Base-by-base conservation (phyloP, 192 early-diverging fungal species). In the Pilobolus umbonatus region DNA sequence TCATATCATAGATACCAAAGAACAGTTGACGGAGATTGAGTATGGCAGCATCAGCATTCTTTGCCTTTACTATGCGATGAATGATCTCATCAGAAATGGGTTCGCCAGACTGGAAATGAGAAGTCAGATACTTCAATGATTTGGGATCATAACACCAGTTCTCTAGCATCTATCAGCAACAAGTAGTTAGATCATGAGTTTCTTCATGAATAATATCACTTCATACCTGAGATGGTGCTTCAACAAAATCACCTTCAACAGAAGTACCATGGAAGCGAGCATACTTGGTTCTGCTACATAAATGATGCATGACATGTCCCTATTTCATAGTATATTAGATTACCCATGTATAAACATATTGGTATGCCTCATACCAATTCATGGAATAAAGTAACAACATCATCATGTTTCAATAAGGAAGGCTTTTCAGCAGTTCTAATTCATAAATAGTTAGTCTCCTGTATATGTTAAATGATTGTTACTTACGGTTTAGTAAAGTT, bases 181-280 rank as follows among this genome's bases (percentile, higher is more conserved):
- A 42, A 22, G 3, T 52, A 5, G 28, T 19, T 34, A 28, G 9
- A 21, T 54, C 0, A 31, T 54, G 3, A 30, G 15, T 17, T 17
- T 10, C 12, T 14, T 48, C 15, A 21, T 31, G 30, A 8, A 24
- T 12, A 32, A 4, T 14, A 21, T 52, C 30, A 24, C 17, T 36
- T 8, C 35, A 34, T 63, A 69, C 67, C 54, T 92, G 89, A 26
- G 85, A 86, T 14, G 92, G 92, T 24, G 87, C 88, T 77, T 94
- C 92, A 22, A 94, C 85, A 77, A 94, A 94, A 69, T 94, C 92
- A 52, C 81, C 68, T 57, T 91, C 87, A 36, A 87, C 76, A 39
- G 72, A 73, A 17, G 89, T 89, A 45, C 89, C 90, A 34, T 91
- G 88, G 65, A 92, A 88, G 0, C 84, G 72, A 1, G 78, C 75